A percentile compares a stretch with the other conserved stretches of the same genome.
Conservation (phyloP, 345 rosid genomes). For the Arabidopsis arenosa region DNA sequence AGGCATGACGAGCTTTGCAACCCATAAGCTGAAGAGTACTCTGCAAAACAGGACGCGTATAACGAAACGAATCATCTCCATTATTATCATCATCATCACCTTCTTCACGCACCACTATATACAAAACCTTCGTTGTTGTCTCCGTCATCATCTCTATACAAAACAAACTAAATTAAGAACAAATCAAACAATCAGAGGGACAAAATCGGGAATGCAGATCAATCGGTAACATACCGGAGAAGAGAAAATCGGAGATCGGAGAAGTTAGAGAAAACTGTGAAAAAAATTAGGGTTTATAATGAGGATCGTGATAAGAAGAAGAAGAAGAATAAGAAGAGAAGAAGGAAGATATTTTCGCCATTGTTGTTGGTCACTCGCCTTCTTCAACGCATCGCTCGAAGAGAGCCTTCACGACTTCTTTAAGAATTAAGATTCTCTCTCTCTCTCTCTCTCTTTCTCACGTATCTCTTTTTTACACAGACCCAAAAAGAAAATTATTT, state of each 20-base stretch:
- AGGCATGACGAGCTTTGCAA: conserved; percentile 97
- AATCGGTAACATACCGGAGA: conserved; percentile 9
- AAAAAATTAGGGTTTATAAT: conserved; percentile 44
- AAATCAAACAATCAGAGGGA: not conserved
- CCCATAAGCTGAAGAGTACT: conserved; percentile 99
- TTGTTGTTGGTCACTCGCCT: conserved; percentile 44
- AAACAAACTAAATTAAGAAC: not conserved
- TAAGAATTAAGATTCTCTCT: conserved; percentile 4
- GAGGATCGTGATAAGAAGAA: conserved; percentile 35
- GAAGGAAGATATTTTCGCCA: conserved; percentile 39
- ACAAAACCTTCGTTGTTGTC: conserved; percentile 69
- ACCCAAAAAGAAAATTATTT: not conserved
- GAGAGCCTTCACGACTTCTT: conserved; percentile 54
- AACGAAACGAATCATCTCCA: conserved; percentile 69
- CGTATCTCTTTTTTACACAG: not conserved
- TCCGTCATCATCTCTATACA: conserved; percentile 64
- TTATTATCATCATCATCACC: conserved; percentile 45
- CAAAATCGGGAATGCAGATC: conserved; percentile 27
- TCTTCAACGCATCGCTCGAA: conserved; percentile 57
- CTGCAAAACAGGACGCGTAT: conserved; percentile 90
- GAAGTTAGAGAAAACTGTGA: not conserved
- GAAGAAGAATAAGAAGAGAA: conserved; percentile 31
- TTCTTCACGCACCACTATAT: conserved; percentile 76
- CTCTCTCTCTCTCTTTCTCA: conserved; percentile 37
- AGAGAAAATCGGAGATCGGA: conserved; percentile 19